Evolutionary conservation across 83 land plant species (phyloP).

Genomic region (Isoetes engelmannii): DNA sequence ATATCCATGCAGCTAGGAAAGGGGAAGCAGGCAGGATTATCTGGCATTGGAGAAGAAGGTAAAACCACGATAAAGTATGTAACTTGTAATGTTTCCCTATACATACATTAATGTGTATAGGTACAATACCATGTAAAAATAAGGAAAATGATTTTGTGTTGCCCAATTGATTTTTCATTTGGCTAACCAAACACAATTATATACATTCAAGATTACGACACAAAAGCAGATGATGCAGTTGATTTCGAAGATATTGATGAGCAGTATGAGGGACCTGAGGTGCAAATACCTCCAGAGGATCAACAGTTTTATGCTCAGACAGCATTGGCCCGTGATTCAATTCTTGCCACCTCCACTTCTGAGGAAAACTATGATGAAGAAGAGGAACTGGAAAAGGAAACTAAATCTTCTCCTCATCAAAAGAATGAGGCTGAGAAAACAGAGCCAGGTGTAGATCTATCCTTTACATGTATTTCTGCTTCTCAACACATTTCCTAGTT

Average conservation of each 20-base stretch:
- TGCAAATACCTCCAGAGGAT: constrained; percentile 54
- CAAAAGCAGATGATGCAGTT: constrained; percentile 91
- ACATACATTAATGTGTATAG: neutral
- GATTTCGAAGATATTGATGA: constrained; percentile 94
- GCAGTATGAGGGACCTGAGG: constrained; percentile 89
- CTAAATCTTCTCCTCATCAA: neutral
- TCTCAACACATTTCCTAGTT: neutral
- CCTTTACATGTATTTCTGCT: neutral
- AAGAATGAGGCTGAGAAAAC: constrained; percentile 22
- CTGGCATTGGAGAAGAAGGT: constrained; percentile 23
- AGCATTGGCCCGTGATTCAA: constrained; percentile 43
- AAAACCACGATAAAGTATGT: constrained; percentile 13
- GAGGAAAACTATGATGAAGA: constrained; percentile 82
- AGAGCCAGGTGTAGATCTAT: neutral
- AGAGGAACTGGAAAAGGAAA: constrained; percentile 44
- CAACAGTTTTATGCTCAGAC: constrained; percentile 54
- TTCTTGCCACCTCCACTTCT: constrained; percentile 31
- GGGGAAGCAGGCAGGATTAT: constrained; percentile 10
- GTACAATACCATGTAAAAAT: no score
- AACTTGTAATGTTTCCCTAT: neutral
- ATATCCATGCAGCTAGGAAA: neutral
- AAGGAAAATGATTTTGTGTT: no score
- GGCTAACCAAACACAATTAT: no score
- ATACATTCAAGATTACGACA: constrained; percentile 54
- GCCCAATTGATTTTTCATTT: no score